A percentile compares a stretch with the other conserved stretches of the same genome.
Conservation (phyloP, 768 basidiomycete species). For the Pleurotus cornucopiae region DNA sequence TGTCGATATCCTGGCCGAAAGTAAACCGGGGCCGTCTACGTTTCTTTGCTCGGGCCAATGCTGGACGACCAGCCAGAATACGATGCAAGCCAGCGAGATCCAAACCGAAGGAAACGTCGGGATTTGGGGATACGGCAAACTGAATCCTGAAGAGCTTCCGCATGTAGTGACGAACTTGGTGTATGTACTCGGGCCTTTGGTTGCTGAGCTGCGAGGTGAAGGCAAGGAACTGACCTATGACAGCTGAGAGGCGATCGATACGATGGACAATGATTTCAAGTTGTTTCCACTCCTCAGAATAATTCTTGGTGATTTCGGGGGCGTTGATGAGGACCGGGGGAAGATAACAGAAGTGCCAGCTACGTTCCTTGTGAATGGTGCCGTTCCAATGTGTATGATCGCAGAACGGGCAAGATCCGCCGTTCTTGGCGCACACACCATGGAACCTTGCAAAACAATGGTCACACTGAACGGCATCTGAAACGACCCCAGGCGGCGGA, state of each 20-base stretch:
- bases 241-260: constrained; percentile 67
- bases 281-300: constrained; percentile 77
- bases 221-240: constrained; percentile 77
- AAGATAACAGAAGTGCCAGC: constrained; percentile 80
- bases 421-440: constrained; percentile 78
- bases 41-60: constrained; percentile 48
- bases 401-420: constrained; percentile 90
- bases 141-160: constrained; percentile 87
- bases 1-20: constrained; percentile 74
- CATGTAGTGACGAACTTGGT: constrained; percentile 87
- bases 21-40: constrained; percentile 56
- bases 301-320: constrained; percentile 75
- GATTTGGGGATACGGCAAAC: constrained; percentile 81
- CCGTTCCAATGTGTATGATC: constrained; percentile 93
- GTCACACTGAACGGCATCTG: constrained; percentile 88
- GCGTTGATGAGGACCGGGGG: constrained; percentile 66
- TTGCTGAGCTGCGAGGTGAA: constrained; percentile 67
- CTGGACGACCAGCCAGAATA: constrained; percentile 66
- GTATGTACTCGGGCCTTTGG: constrained; percentile 72
- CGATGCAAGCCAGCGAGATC: constrained; percentile 82
- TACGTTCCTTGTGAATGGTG: constrained; percentile 75
- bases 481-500: constrained; percentile 67
- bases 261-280: constrained; percentile 77
- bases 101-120: constrained; percentile 77
- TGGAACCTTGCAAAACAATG: constrained; percentile 87